These are phyloP conservation scores for Teratosphaeriaceae sp. DNA, from an alignment of 2,329 filamentous ascomycete species.

Conservation along the genomic window DNA sequence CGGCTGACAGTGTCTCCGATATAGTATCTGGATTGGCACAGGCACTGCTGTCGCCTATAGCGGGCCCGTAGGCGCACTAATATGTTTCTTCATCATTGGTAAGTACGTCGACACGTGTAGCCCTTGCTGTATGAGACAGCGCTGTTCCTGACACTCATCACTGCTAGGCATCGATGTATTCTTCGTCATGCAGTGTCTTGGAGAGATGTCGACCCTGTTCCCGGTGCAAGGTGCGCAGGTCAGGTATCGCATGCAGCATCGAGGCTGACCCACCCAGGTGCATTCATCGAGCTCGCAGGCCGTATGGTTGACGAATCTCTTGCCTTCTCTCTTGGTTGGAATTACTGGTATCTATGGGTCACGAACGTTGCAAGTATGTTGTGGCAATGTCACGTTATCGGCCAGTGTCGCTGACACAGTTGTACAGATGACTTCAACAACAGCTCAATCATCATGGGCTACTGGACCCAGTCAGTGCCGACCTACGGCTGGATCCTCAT, in stretches of 20 bases:
- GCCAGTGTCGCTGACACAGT: neutral
- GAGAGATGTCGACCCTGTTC: constrained; percentile 11
- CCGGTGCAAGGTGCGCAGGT: constrained; percentile 6
- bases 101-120: no score
- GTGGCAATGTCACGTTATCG: no score
- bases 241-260: neutral
- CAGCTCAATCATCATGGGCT: constrained; percentile 12
- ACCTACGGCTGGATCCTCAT: constrained; percentile 12
- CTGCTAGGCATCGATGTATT: no score
- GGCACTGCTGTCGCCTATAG: constrained; percentile 10
- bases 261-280: neutral
- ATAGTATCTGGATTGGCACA: constrained; percentile 11
- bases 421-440: constrained; percentile 7
- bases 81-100: constrained; percentile 13
- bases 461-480: constrained; percentile 11
- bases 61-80: constrained; percentile 10
- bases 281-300: constrained; percentile 12
- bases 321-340: constrained; percentile 12
- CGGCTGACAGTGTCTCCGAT: no score
- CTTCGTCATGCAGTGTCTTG: constrained; percentile 13
- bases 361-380: constrained; percentile 10
- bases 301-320: constrained; percentile 12
- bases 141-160: no score
- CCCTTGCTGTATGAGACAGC: no score
- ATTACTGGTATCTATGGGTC: constrained; percentile 13